These are phyloP conservation scores for Acacia concinna DNA, from an alignment of 331 rosid genomes.

Conservation along the genomic window DNA sequence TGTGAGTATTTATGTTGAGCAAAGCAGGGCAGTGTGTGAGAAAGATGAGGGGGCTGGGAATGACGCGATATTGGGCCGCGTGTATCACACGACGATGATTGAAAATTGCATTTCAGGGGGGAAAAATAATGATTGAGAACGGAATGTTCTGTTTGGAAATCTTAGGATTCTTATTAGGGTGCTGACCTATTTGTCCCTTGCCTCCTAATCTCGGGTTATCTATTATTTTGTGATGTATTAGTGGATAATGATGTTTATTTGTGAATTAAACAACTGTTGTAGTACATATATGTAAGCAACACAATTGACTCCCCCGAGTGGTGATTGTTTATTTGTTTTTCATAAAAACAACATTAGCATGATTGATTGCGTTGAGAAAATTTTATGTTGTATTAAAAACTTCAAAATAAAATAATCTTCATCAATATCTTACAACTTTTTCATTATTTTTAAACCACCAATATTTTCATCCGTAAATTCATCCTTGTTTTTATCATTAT, in stretches of 20 bases:
- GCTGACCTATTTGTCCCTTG: constrained; percentile 2
- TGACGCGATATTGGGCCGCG: background rate
- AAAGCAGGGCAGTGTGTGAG: background rate
- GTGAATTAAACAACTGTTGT: background rate
- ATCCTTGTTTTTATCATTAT: no score
- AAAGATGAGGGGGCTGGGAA: background rate
- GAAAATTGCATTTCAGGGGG: background rate
- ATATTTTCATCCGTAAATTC: no score
- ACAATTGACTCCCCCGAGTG: background rate
- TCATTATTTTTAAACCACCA: no score
- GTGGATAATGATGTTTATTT: constrained; percentile 10
- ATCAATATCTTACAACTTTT: no score
- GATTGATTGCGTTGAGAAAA: background rate
- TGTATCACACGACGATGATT: background rate
- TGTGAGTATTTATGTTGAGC: constrained; percentile 5
- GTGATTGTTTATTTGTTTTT: background rate
- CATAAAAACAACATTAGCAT: background rate
- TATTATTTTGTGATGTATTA: background rate
- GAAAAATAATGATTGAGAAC: constrained; percentile 9
- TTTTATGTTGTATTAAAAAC: background rate
- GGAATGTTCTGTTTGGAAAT: constrained; percentile 19
- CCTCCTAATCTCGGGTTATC: background rate
- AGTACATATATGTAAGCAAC: background rate
- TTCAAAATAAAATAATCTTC: background rate
- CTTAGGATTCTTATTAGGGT: constrained; percentile 6